These are phyloP conservation scores for Fusarium torulosum DNA, from an alignment of 2,329 filamentous ascomycete species.

Conservation along the genomic window DNA sequence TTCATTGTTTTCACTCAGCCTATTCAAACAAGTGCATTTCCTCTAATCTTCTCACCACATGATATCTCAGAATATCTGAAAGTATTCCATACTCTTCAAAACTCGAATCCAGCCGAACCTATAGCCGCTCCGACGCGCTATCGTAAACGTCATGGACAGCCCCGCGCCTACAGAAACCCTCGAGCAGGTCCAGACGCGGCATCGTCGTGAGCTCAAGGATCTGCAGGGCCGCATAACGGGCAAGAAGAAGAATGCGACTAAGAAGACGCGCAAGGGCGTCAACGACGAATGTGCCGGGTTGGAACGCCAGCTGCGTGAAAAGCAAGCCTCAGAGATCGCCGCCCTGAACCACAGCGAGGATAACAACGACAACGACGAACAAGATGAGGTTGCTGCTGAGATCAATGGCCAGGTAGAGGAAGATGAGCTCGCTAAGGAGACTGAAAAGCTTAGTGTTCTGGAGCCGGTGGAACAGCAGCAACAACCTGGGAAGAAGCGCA, in stretches of 20 bases:
- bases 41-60: background rate
- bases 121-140: background rate
- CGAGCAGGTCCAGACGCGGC: constrained; percentile 82
- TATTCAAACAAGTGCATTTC: background rate
- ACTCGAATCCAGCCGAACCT: background rate
- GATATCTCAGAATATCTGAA: background rate
- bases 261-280: constrained; percentile 82
- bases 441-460: constrained; percentile 42
- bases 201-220: constrained; percentile 90
- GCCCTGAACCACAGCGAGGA: constrained; percentile 51
- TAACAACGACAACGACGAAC: constrained; percentile 34
- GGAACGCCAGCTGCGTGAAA: constrained; percentile 74
- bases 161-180: constrained; percentile 62
- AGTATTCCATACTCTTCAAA: background rate
- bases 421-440: constrained; percentile 35
- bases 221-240: constrained; percentile 87
- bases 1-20: background rate
- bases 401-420: constrained; percentile 14
- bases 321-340: constrained; percentile 72
- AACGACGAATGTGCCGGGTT: constrained; percentile 81
- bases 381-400: constrained; percentile 15
- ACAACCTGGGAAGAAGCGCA: constrained; percentile 75
- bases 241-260: constrained; percentile 97
- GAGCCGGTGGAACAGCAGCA: constrained; percentile 26
- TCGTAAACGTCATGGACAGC: constrained; percentile 45